Evolutionary conservation across 2,329 filamentous ascomycete genomes (phyloP), one percentile per base, ranked within the genome.

Genomic region (Cryoendolithus antarcticus): DNA sequence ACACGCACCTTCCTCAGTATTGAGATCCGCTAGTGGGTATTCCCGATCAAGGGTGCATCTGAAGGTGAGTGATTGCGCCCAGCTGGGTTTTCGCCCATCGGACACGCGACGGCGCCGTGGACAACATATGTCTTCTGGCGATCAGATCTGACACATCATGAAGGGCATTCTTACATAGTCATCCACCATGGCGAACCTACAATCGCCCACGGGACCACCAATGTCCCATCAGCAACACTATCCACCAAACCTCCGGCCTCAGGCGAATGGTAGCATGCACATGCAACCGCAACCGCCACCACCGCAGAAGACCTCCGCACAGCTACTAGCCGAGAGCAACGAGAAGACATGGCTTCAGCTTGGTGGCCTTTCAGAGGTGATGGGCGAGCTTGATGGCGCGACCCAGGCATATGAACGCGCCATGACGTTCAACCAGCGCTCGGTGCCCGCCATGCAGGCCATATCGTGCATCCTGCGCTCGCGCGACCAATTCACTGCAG

Each of bases 321-420:
- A 88, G 52, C 81, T 85, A 57, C 75, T 94, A 38, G 71, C 77
- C 4, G 69, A 75, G 6, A 74, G 89, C 55, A 96, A 93, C 54
- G 89, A 96, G 64, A 72, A 74, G 35, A 79, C 93, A 40, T 96
- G 89, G 89, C 73, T 93, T 56, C 83, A 91, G 59, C 82, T 96
- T 51, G 89, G 89, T 30, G 83, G 77, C 53, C 73, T 93, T 45
- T 83, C 85, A 13, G 89, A 98, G 66, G 67, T 91, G 52, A 76
- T 95, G 66, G 84, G 85, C 48, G 84, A 91, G 54, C 71, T 84
- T 32, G 89, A 96, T 44, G 85, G 89, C 56, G 89, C 89, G 37
- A 84, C 91, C 69, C 71, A 77, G 49, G 84, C 88, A 33, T 98
- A 95, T 61, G 86, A 96, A 62, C 81, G 84, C 58, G 91, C 88